A percentile compares a stretch with the other conserved stretches of the same genome.
These are phyloP conservation scores for Flagelloscypha sp. DNA, from an alignment of 768 basidiomycete genomes.

Conservation along the genomic window DNA sequence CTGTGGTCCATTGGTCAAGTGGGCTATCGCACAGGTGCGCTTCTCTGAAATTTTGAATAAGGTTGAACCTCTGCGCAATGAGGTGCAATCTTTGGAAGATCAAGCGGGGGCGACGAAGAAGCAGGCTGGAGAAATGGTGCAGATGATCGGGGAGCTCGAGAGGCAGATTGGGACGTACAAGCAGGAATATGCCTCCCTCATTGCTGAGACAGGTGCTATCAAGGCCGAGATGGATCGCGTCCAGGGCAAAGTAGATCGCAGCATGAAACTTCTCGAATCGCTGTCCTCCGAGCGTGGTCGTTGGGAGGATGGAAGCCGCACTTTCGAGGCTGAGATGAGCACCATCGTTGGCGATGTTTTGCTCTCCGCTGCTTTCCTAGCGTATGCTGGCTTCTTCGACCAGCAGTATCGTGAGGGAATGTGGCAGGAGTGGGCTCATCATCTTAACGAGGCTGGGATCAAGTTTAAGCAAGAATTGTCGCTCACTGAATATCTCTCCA, in stretches of 20 bases:
- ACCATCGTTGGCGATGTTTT: constrained; percentile 97
- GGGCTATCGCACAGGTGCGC: constrained; percentile 93
- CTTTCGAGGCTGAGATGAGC: constrained; percentile 97
- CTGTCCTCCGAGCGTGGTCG: constrained; percentile 89
- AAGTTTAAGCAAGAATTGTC: constrained; percentile 90
- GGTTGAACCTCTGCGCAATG: constrained; percentile 92
- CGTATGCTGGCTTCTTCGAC: constrained; percentile 97
- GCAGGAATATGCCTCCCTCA: constrained; percentile 93
- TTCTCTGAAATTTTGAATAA: constrained; percentile 97
- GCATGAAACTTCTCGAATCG: constrained; percentile 90
- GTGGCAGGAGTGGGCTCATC: constrained; percentile 93
- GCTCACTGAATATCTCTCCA: constrained; percentile 91
- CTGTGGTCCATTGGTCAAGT: constrained; percentile 96
- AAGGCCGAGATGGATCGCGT: constrained; percentile 97
- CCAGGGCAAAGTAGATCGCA: constrained; percentile 93
- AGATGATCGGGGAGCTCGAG: constrained; percentile 90
- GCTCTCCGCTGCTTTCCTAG: constrained; percentile 91
- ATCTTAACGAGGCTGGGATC: constrained; percentile 82
- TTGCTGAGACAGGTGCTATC: constrained; percentile 95
- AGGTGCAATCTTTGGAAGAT: constrained; percentile 85
- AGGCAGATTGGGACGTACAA: constrained; percentile 90
- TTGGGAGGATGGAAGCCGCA: constrained; percentile 92
- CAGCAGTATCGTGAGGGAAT: constrained; percentile 95
- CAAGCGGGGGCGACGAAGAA: constrained; percentile 95
- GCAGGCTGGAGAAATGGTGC: constrained; percentile 82